Percentiles rank a stretch among this genome's conserved stretches.
These are phyloP conservation scores for Ceriops tagal DNA, from an alignment of 345 rosid genomes.

Conservation along the genomic window DNA sequence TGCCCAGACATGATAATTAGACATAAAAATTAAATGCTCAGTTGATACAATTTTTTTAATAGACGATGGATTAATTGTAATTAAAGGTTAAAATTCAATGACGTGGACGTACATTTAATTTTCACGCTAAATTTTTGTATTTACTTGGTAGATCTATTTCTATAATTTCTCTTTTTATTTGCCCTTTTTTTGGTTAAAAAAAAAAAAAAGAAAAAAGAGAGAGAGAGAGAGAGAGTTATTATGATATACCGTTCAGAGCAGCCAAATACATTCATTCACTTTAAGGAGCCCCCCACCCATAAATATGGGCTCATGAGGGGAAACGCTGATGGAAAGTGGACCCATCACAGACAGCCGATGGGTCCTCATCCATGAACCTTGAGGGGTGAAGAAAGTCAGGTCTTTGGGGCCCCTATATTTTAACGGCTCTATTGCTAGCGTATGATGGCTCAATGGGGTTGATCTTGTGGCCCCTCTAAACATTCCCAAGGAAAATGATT, in stretches of 20 bases:
- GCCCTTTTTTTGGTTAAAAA: neutral
- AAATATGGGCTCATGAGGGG: neutral
- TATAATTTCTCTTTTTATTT: too few species aligned
- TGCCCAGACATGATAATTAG: too few species aligned
- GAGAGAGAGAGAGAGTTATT: neutral
- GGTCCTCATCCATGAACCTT: too few species aligned
- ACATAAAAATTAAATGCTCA: neutral
- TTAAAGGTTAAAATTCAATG: too few species aligned
- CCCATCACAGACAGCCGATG: too few species aligned
- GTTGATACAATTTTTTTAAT: too few species aligned
- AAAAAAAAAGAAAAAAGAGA: neutral
- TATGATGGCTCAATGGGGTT: neutral
- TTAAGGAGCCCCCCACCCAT: neutral
- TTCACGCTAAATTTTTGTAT: neutral
- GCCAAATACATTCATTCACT: neutral
- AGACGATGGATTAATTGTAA: too few species aligned
- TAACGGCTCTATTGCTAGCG: slow-evolving; percentile 22
- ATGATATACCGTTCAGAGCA: slow-evolving; percentile 5
- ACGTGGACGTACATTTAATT: too few species aligned
- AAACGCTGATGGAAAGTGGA: neutral
- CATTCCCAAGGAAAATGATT: too few species aligned
- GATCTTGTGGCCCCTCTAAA: slow-evolving; percentile 15
- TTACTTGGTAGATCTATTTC: too few species aligned
- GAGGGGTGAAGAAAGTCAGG: too few species aligned
- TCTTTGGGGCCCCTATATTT: neutral